A percentile compares a stretch with the other conserved stretches of the same genome.
phyloP scores from a whole-genome alignment of 176 grass and related monocot species.

The Pontederia paniculata region DNA sequence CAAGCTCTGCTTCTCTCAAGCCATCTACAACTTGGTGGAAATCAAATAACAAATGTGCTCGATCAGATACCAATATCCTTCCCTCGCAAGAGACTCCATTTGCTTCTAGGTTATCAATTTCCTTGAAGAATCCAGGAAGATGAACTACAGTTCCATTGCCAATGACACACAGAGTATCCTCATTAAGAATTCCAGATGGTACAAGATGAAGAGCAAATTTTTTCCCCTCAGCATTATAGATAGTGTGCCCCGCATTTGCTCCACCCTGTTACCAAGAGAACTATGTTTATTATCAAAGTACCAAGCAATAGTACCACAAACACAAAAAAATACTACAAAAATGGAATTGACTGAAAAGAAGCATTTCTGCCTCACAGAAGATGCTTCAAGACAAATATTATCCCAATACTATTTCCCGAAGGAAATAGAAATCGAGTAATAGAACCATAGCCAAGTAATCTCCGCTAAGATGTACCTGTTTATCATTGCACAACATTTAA shows the following conservation, averaged over 20 bases:
- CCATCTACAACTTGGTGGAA: conserved; percentile 85
- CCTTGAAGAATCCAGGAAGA: conserved; percentile 82
- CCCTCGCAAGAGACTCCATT: conserved; percentile 59
- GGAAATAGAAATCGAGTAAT: too few species aligned
- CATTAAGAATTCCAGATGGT: conserved; percentile 92
- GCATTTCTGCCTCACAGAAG: too few species aligned
- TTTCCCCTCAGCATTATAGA: conserved; percentile 89
- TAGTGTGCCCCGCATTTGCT: conserved; percentile 91
- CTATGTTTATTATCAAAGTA: too few species aligned
- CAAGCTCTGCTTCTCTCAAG: conserved; percentile 68
- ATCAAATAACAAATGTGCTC: conserved; percentile 88
- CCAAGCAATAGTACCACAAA: too few species aligned
- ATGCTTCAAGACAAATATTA: too few species aligned
- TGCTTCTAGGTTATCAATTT: conserved; percentile 64
- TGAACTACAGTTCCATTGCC: conserved; percentile 84
- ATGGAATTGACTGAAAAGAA: too few species aligned
- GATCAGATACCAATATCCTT: conserved; percentile 77
- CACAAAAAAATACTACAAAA: too few species aligned
- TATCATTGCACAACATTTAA: too few species aligned
- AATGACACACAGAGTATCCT: conserved; percentile 65
- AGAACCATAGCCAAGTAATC: too few species aligned
- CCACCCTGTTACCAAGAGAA: conserved; percentile 43
- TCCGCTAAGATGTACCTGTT: too few species aligned
- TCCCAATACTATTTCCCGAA: too few species aligned
- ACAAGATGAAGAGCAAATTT: conserved; percentile 86